Evolutionary conservation across 2,329 filamentous ascomycete species (phyloP).

Genomic region (Fusarium luffae): DNA sequence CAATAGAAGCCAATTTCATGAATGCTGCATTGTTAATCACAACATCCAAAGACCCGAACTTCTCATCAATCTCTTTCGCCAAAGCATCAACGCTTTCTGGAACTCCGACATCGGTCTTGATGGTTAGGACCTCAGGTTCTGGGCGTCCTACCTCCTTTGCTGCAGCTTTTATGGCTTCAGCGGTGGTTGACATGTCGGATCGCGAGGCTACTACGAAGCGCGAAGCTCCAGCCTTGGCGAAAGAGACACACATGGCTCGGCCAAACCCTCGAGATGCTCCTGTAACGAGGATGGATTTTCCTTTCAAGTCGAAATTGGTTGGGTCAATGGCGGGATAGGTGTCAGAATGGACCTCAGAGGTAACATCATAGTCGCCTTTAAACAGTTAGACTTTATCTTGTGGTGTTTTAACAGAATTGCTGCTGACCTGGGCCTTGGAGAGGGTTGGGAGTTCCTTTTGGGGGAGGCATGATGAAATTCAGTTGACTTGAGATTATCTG

Average conservation of each 20-base stretch:
- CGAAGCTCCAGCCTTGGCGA: slow-evolving; percentile 7
- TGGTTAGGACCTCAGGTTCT: background rate
- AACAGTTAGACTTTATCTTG: too few relatives aligned
- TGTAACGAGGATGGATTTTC: slow-evolving; percentile 9
- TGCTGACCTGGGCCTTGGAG: slow-evolving; percentile 14
- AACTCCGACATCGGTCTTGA: slow-evolving; percentile 10
- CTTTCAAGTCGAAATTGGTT: slow-evolving; percentile 1
- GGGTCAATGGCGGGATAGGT: slow-evolving; percentile 17
- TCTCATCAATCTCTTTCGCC: background rate
- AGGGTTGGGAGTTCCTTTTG: slow-evolving; percentile 8
- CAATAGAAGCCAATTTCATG: slow-evolving; percentile 9
- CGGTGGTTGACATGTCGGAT: slow-evolving; percentile 6
- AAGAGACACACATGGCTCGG: slow-evolving; percentile 11
- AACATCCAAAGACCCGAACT: slow-evolving; percentile 2
- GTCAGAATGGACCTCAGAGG: slow-evolving; percentile 1
- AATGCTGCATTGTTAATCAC: slow-evolving; percentile 24
- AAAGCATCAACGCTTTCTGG: slow-evolving; percentile 10
- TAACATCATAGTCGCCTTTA: slow-evolving; percentile 14
- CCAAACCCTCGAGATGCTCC: slow-evolving; percentile 21
- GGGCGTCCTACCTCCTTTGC: background rate
- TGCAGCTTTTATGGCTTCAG: background rate
- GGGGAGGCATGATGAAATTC: slow-evolving; percentile 1
- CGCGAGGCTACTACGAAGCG: background rate
- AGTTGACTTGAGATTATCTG: too few relatives aligned
- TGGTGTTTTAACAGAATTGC: too few relatives aligned